These are phyloP conservation scores for Quillaja saponaria DNA, from an alignment of 306 rosid genomes.

Conservation along the genomic window DNA sequence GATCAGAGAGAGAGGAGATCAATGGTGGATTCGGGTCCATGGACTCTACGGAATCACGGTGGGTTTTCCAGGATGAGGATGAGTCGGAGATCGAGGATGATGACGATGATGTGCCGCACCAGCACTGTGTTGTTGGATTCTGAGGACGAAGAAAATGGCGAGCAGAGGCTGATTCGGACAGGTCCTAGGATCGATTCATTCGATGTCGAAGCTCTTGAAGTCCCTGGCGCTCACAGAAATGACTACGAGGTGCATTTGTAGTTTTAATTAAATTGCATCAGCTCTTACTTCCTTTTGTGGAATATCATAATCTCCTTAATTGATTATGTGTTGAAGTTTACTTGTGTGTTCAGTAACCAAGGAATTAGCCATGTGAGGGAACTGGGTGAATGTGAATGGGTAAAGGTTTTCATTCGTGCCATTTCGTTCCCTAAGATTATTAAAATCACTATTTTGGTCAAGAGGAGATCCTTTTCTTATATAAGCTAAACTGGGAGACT, in stretches of 20 bases:
- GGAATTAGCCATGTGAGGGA: too few relatives aligned
- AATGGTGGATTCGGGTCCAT: conserved; percentile 36
- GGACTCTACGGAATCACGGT: conserved; percentile 60
- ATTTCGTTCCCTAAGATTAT: too few relatives aligned
- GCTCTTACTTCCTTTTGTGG: not conserved
- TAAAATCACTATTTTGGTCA: too few relatives aligned
- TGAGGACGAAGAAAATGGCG: conserved; percentile 82
- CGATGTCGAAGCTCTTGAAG: conserved; percentile 97
- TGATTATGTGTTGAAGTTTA: too few relatives aligned
- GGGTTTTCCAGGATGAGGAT: conserved; percentile 66
- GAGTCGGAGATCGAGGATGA: conserved; percentile 48
- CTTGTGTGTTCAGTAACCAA: too few relatives aligned
- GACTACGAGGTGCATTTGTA: conserved; percentile 63
- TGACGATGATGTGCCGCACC: conserved; percentile 27
- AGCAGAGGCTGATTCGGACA: conserved; percentile 82
- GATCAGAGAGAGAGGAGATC: conserved; percentile 29
- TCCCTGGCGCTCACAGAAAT: conserved; percentile 73
- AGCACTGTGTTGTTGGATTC: conserved; percentile 53
- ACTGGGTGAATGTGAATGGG: too few relatives aligned
- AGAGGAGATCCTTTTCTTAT: too few relatives aligned
- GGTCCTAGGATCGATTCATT: conserved; percentile 93
- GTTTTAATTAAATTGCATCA: conserved; percentile 1
- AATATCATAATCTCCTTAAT: not conserved
- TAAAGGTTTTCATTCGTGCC: too few relatives aligned
- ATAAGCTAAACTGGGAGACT: too few relatives aligned